Conservation (phyloP, 2,329 filamentous ascomycete species). For the Alternaria angustiovoidea region DNA sequence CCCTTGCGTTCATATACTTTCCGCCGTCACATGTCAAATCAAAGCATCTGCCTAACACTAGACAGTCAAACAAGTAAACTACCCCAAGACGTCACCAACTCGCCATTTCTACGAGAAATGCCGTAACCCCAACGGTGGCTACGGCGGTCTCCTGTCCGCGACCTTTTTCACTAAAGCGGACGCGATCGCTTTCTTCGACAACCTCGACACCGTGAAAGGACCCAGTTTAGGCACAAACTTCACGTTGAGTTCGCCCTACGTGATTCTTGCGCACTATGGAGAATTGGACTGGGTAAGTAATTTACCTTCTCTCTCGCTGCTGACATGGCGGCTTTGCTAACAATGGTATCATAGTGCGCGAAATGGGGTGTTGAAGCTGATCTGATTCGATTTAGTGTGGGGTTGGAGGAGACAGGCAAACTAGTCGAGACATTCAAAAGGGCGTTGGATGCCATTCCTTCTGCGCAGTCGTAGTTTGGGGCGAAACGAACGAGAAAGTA, state of each 20-base stretch:
- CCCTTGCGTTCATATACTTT: background rate
- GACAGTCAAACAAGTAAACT: conserved; percentile 79
- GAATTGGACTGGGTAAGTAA: conserved; percentile 83
- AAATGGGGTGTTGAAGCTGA: conserved; percentile 82
- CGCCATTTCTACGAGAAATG: conserved; percentile 79
- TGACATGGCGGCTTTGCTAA: background rate
- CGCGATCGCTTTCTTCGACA: conserved; percentile 84
- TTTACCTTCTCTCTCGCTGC: background rate
- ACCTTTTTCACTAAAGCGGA: conserved; percentile 76
- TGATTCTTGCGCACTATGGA: conserved; percentile 86
- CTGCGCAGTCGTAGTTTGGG: background rate
- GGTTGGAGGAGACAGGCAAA: conserved; percentile 78
- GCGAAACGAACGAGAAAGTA: background rate
- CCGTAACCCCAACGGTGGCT: conserved; percentile 77
- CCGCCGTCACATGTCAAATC: background rate
- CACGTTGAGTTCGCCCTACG: conserved; percentile 89
- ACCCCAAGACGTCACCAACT: conserved; percentile 81
- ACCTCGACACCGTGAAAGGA: conserved; percentile 86
- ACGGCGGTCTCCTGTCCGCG: conserved; percentile 87
- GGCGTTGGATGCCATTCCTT: conserved; percentile 70
- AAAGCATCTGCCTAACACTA: background rate
- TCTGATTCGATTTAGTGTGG: conserved; percentile 86
- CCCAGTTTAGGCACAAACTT: conserved; percentile 97
- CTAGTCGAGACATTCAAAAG: conserved; percentile 69
- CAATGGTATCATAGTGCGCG: conserved; percentile 62